These are phyloP conservation scores for Xylaria cubensis DNA, from an alignment of 495 filamentous ascomycete species.

Conservation along the genomic window DNA sequence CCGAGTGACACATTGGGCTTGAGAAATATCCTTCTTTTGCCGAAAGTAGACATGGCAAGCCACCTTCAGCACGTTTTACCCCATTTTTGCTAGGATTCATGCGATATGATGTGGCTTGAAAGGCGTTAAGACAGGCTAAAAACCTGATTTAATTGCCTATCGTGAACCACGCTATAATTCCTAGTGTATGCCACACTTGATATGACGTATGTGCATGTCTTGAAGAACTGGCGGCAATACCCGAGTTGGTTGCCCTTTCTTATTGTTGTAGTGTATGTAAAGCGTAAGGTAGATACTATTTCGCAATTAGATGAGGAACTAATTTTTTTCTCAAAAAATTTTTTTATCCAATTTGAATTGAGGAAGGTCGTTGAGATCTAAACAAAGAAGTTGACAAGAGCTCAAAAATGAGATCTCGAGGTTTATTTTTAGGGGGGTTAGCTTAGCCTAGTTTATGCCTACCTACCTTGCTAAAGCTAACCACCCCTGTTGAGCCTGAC, in stretches of 20 bases:
- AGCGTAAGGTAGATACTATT: neutral
- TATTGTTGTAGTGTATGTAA: neutral
- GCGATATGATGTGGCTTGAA: constrained; percentile 12
- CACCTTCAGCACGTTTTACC: neutral
- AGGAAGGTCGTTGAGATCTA: neutral
- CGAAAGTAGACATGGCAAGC: constrained; percentile 17
- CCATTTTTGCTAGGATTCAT: neutral
- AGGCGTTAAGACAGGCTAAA: neutral
- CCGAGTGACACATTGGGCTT: neutral
- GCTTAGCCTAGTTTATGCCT: neutral
- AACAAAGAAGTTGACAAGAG: neutral
- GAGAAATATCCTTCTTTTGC: neutral
- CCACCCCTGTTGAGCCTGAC: constrained; percentile 19
- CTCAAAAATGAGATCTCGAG: neutral
- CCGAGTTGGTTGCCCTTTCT: neutral
- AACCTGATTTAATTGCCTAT: constrained; percentile 14
- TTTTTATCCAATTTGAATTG: neutral
- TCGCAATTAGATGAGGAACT: neutral
- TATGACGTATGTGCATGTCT: constrained; percentile 19
- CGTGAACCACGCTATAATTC: neutral
- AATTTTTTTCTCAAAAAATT: neutral
- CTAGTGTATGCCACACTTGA: neutral
- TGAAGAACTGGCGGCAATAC: neutral
- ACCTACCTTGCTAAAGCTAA: neutral
- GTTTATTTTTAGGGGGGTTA: neutral